Percentiles rank a stretch among this genome's conserved stretches.
These are phyloP conservation scores for Cyberlindnera euphorbiae DNA, from an alignment of 805 yeast genomes.

Conservation along the genomic window DNA sequence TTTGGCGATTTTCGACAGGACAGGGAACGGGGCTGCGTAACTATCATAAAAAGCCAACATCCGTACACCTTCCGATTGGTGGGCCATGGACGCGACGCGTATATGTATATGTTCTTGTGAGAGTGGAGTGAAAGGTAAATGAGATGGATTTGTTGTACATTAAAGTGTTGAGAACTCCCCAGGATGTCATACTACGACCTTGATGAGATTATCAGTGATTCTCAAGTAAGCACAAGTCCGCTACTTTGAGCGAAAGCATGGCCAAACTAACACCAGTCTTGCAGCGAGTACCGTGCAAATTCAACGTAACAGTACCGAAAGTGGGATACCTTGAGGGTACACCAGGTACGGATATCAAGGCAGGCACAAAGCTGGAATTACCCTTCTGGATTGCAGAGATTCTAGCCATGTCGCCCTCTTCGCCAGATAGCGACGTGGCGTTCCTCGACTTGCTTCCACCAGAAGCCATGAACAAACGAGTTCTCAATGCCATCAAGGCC, in stretches of 20 bases:
- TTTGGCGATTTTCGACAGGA: too few relatives aligned
- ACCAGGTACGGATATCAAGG: slow-evolving; percentile 53
- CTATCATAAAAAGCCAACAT: too few relatives aligned
- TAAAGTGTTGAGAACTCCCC: too few relatives aligned
- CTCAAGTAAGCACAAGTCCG: slow-evolving; percentile 34
- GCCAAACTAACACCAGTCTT: background rate
- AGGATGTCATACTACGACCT: slow-evolving; percentile 54
- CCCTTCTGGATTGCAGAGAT: slow-evolving; percentile 89
- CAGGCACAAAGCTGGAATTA: slow-evolving; percentile 63
- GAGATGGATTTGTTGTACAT: too few relatives aligned
- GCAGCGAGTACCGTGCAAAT: slow-evolving; percentile 68
- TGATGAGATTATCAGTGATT: slow-evolving; percentile 70
- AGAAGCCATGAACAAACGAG: slow-evolving; percentile 56
- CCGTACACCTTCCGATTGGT: too few relatives aligned
- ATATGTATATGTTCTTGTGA: too few relatives aligned
- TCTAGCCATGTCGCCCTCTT: slow-evolving; percentile 47
- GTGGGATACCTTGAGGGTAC: slow-evolving; percentile 83
- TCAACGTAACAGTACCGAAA: slow-evolving; percentile 75
- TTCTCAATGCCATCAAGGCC: slow-evolving; percentile 78
- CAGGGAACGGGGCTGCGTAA: too few relatives aligned
- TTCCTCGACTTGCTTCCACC: slow-evolving; percentile 72
- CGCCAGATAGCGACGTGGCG: slow-evolving; percentile 33
- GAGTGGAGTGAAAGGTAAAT: too few relatives aligned
- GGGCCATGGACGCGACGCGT: too few relatives aligned
- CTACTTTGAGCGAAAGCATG: background rate